Percentiles rank a stretch among this genome's conserved stretches.
phyloP scores from a whole-genome alignment of 2,329 filamentous ascomycete genomes.

The Curvularia lunata region DNA sequence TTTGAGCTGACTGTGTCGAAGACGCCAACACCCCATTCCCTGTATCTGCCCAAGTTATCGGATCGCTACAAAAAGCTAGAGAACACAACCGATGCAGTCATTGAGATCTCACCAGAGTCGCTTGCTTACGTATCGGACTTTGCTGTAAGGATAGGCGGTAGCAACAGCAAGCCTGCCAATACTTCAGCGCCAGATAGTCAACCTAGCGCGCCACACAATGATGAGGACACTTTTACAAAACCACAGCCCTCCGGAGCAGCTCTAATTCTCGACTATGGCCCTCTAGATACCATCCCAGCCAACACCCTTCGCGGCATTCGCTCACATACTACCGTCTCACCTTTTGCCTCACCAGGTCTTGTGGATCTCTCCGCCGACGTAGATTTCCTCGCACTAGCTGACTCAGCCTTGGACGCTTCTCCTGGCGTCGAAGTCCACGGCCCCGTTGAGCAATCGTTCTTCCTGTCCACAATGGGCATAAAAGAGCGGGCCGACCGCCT shows the following conservation, averaged over 20 bases:
- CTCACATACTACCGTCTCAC: slow-evolving; percentile 75
- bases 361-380: slow-evolving; percentile 93
- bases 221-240: slow-evolving; percentile 56
- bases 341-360: slow-evolving; percentile 78
- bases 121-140: slow-evolving; percentile 81
- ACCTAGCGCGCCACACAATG: slow-evolving; percentile 16
- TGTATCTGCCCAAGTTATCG: slow-evolving; percentile 83
- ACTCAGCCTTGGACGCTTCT: slow-evolving; percentile 77
- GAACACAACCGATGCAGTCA: slow-evolving; percentile 69
- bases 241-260: slow-evolving; percentile 77
- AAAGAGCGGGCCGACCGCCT: slow-evolving; percentile 49
- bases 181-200: slow-evolving; percentile 51
- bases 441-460: slow-evolving; percentile 82
- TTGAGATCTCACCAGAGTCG: slow-evolving; percentile 91
- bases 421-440: slow-evolving; percentile 89
- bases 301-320: slow-evolving; percentile 92
- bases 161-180: slow-evolving; percentile 30
- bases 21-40: slow-evolving; percentile 77
- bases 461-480: slow-evolving; percentile 82
- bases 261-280: slow-evolving; percentile 95
- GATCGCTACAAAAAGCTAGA: slow-evolving; percentile 79
- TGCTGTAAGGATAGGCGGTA: slow-evolving; percentile 80
- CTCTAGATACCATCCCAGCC: slow-evolving; percentile 75
- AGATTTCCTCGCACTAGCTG: slow-evolving; percentile 86
- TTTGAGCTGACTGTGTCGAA: slow-evolving; percentile 85